Conservation (phyloP, 2,329 filamentous ascomycete species). For the Geosmithia morbida region DNA sequence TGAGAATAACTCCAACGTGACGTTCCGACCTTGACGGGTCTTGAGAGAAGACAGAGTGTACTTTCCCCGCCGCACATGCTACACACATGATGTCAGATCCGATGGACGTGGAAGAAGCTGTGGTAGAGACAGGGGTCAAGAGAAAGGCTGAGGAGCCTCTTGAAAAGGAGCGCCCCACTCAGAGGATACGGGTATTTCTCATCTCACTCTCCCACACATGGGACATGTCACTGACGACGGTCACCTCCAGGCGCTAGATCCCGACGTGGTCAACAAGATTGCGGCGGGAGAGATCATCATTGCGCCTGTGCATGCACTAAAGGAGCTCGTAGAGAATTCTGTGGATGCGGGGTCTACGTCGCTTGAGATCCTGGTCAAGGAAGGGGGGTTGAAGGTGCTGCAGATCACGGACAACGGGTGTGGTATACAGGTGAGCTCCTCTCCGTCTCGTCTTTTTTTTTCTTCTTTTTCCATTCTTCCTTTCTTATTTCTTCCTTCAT, state of each 20-base stretch:
- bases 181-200: constrained; percentile 21
- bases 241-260: constrained; percentile 56
- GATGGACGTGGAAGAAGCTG: constrained; percentile 29
- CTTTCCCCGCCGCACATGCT: background rate
- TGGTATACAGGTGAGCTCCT: constrained; percentile 68
- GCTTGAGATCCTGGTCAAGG: constrained; percentile 83
- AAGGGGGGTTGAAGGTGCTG: constrained; percentile 84
- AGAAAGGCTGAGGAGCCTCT: constrained; percentile 28
- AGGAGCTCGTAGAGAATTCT: constrained; percentile 93
- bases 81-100: constrained; percentile 15
- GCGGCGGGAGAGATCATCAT: constrained; percentile 97
- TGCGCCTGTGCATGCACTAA: constrained; percentile 86
- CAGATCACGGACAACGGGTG: constrained; percentile 97
- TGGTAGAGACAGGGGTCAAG: constrained; percentile 23
- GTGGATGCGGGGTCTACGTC: constrained; percentile 93
- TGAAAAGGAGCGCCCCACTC: constrained; percentile 22
- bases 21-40: too few species aligned
- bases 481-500: too few species aligned
- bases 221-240: too few species aligned
- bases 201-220: too few species aligned
- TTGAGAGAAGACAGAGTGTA: too few species aligned
- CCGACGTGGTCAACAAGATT: constrained; percentile 95
- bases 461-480: too few species aligned
- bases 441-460: too few species aligned
- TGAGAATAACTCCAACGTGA: too few species aligned